A percentile compares a stretch with the other conserved stretches of the same genome.
phyloP scores from a whole-genome alignment of 1,284 basidiomycete species.

The Heterobasidion occidentale region DNA sequence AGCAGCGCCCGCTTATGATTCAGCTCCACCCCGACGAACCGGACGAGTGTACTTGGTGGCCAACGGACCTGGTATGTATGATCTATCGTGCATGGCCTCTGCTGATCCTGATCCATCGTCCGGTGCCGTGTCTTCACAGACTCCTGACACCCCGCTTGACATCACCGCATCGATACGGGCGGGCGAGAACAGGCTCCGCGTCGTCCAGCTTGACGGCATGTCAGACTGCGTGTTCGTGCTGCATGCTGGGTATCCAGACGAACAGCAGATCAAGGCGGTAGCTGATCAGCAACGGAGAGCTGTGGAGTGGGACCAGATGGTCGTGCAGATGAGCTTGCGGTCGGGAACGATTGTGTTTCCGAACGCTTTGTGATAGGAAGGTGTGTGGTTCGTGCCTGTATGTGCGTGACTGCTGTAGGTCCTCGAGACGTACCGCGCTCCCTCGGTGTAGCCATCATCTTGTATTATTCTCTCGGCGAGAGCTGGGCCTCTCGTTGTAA shows the following conservation, averaged over 20 bases:
- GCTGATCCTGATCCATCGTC: background rate
- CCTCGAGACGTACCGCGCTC: too few relatives aligned
- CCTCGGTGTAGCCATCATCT: too few relatives aligned
- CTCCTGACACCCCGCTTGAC: constrained; percentile 24
- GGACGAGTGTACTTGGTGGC: constrained; percentile 23
- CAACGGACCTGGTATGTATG: constrained; percentile 11
- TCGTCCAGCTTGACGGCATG: constrained; percentile 37
- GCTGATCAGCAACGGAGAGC: background rate
- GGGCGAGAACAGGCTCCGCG: constrained; percentile 34
- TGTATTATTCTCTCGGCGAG: too few relatives aligned
- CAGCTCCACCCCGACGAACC: constrained; percentile 28
- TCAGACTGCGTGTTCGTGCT: constrained; percentile 34
- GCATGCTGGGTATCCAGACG: constrained; percentile 16
- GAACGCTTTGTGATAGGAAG: background rate
- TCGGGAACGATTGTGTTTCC: background rate
- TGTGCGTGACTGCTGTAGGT: too few relatives aligned
- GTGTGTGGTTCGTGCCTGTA: background rate
- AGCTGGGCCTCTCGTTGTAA: too few relatives aligned
- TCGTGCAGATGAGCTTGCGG: background rate
- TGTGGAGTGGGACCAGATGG: background rate
- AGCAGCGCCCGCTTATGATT: constrained; percentile 33
- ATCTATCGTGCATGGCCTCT: background rate
- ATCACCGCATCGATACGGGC: constrained; percentile 29
- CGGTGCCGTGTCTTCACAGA: constrained; percentile 12
- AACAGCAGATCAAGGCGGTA: background rate